Evolutionary conservation across 2,329 filamentous ascomycete genomes (phyloP), one percentile per base, ranked within the genome.

Genomic region (Stachybotrys chlorohalonatus): DNA sequence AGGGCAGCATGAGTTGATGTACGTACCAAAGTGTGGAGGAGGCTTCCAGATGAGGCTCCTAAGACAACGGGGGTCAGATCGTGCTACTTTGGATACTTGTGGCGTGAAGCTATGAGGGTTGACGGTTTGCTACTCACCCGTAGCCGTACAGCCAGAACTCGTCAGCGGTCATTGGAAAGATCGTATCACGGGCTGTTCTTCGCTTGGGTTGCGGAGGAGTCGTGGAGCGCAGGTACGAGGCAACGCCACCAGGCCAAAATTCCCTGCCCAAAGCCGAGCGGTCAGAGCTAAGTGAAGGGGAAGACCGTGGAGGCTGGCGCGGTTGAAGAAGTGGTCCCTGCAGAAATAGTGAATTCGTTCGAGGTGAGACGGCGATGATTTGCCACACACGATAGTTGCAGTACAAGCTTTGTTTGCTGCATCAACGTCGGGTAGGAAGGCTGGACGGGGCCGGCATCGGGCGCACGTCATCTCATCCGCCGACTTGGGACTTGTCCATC

Each of bases 101-200:
- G 24, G 2, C 24, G 24, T 24, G 24, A 24, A 24, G 24, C 39
- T 5, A 45, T 11, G 39, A 45, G 39, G 39, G 11, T n/a, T 45
- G 39, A n/a, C 24, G 24, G 24, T 2, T 13, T 42, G 2, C 13
- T 42, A 52, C 79, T 61, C 76, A 96, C 93, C 93, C 94, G 67
- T 97, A 99, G 58, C 94, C 94, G 71, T 96, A 97, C 49, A 99
- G 78, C 94, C 94, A 99, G 64, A 97, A 91, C 67, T 95, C 89
- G 42, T 81, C 76, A 59, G 62, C 62, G 63, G 68, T 72, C 74
- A 82, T 69, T 24, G 24, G 24, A 4, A 24, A 24, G 66, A 67
- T 62, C 31, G 24, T 16, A 11, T 30, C 24, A 24, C 24, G 24
- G 24, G 24, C 24, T 24, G 24, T 24, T 24, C 24, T 24, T 4